Evolutionary conservation across 495 filamentous ascomycete genomes (phyloP).

Genomic region (Lasiosphaeria ovina): DNA sequence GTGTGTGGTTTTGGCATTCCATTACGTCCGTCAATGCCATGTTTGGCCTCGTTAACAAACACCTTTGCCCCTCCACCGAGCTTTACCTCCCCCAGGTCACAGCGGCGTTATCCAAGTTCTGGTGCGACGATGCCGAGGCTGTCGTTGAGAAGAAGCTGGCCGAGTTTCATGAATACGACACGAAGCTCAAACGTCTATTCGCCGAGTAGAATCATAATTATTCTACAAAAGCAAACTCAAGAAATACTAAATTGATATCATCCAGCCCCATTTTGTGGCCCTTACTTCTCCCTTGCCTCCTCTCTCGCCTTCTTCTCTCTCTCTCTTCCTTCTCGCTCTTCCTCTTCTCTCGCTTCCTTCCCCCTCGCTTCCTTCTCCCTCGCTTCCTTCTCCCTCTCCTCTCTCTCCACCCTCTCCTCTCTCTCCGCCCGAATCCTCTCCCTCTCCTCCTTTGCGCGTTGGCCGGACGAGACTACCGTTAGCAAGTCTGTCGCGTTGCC

Average conservation of each 20-base stretch:
- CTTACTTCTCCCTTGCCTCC: constrained; percentile 6
- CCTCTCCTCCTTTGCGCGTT: neutral
- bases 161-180: constrained; percentile 5
- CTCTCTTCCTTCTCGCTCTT: constrained; percentile 11
- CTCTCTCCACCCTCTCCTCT: neutral
- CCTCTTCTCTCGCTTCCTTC: constrained; percentile 18
- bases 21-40: constrained; percentile 24
- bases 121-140: constrained; percentile 10
- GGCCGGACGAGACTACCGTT: constrained; percentile 1
- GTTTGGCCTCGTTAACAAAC: constrained; percentile 23
- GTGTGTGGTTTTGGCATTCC: constrained; percentile 26
- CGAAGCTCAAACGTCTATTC: too few species aligned
- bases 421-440: neutral
- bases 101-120: constrained; percentile 22
- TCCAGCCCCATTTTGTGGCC: neutral
- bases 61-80: constrained; percentile 24
- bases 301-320: constrained; percentile 3
- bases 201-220: too few species aligned
- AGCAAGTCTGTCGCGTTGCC: neutral
- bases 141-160: constrained; percentile 11
- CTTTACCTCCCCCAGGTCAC: constrained; percentile 12
- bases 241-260: neutral
- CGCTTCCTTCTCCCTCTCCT: neutral
- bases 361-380: constrained; percentile 10
- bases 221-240: neutral